Conservation (phyloP, 2,329 filamentous ascomycete species). For the Trichoderma koningiopsis region DNA sequence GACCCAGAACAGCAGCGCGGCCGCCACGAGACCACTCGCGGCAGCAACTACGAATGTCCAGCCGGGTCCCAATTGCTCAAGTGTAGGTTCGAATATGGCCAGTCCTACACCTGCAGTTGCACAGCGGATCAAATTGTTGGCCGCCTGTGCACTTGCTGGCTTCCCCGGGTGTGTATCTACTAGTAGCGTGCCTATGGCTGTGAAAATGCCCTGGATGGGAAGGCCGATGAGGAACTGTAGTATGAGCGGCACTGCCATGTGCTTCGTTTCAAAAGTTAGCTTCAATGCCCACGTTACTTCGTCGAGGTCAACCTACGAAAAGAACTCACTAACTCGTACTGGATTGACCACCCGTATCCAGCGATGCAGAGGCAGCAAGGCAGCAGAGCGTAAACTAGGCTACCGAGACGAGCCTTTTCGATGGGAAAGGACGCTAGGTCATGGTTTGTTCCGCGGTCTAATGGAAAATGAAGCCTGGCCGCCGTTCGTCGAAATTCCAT, state of each 20-base stretch:
- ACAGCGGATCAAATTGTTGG: not conserved
- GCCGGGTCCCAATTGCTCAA: not conserved
- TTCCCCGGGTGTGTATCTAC: slow-evolving; percentile 46
- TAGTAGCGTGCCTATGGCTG: slow-evolving; percentile 45
- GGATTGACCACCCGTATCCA: slow-evolving; percentile 46
- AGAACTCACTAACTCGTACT: slow-evolving; percentile 33
- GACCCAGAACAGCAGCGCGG: not conserved
- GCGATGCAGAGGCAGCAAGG: slow-evolving; percentile 8
- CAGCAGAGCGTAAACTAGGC: not conserved
- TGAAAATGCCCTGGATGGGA: slow-evolving; percentile 44
- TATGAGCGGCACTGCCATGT: slow-evolving; percentile 44
- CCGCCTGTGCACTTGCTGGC: not conserved
- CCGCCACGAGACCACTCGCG: not conserved
- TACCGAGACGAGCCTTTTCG: slow-evolving; percentile 39
- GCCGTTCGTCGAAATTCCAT: slow-evolving; percentile 62
- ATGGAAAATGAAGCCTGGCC: slow-evolving; percentile 47
- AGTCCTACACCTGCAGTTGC: not conserved
- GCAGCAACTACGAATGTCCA: not conserved
- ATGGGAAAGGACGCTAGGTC: slow-evolving; percentile 42
- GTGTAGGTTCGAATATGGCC: not conserved
- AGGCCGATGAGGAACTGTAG: slow-evolving; percentile 44
- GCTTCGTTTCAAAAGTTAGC: not conserved
- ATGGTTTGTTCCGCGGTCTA: slow-evolving; percentile 49
- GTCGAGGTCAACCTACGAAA: not conserved
- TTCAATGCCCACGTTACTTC: not conserved